Evolutionary conservation across 768 basidiomycete species (phyloP).

Genomic region (Pulveroboletus sp.): DNA sequence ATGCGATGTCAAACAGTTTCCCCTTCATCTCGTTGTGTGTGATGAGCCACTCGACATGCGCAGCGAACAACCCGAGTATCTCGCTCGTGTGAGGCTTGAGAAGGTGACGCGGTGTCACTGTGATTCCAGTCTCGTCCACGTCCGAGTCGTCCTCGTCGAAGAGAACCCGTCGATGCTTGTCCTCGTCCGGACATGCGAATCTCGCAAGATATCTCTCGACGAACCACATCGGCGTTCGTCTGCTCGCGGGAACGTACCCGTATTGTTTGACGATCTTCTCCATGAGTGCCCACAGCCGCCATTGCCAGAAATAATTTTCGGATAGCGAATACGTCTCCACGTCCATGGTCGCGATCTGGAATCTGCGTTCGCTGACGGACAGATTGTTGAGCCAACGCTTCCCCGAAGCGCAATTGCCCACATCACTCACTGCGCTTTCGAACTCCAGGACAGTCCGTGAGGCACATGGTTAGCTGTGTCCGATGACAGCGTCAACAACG

Average conservation of each 20-base stretch:
- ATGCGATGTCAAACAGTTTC: constrained; percentile 38
- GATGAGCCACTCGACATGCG: constrained; percentile 57
- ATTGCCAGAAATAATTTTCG: constrained; percentile 49
- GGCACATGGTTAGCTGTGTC: constrained; percentile 27
- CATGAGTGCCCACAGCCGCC: constrained; percentile 46
- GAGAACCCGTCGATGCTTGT: constrained; percentile 34
- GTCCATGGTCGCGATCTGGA: constrained; percentile 45
- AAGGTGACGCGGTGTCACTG: constrained; percentile 37
- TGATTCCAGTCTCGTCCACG: constrained; percentile 26
- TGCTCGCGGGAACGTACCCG: constrained; percentile 28
- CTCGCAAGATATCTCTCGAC: constrained; percentile 38
- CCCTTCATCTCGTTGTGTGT: constrained; percentile 39
- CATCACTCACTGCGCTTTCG: constrained; percentile 31
- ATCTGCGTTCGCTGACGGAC: constrained; percentile 38
- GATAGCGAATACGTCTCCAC: constrained; percentile 39
- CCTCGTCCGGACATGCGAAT: constrained; percentile 26
- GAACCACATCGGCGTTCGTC: constrained; percentile 50
- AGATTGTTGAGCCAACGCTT: constrained; percentile 5
- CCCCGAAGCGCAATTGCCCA: too few species aligned
- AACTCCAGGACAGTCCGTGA: constrained; percentile 31
- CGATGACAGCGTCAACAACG: not conserved
- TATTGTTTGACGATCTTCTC: constrained; percentile 40
- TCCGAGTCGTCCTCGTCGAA: constrained; percentile 32
- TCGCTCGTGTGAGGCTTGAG: constrained; percentile 50
- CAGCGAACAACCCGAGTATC: constrained; percentile 47